These are phyloP conservation scores for Ajuga reptans DNA, from an alignment of 305 asterid species.

Conservation along the genomic window DNA sequence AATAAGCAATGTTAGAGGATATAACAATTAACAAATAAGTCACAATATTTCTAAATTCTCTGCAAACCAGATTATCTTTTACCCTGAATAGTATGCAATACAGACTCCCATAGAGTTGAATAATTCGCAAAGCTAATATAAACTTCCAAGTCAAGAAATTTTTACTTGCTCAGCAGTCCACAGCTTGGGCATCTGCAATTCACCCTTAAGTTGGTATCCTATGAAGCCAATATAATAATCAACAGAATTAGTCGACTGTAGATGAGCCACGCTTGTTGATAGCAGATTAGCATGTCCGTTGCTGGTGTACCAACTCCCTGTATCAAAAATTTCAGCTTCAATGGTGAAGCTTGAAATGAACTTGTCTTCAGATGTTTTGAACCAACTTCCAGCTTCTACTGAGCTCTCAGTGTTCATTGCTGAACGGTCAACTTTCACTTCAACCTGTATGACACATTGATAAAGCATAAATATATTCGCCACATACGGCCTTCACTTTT, in stretches of 20 bases:
- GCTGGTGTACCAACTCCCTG: conserved; percentile 42
- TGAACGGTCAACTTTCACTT: conserved; percentile 63
- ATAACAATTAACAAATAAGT: neutral
- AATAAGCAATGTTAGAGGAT: no score
- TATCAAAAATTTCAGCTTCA: conserved; percentile 79
- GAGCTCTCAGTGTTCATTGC: conserved; percentile 44
- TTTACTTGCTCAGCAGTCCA: conserved; percentile 93
- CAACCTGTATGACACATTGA: conserved; percentile 50
- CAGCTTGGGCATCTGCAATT: conserved; percentile 63
- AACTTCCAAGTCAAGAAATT: conserved; percentile 13
- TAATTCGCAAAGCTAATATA: neutral
- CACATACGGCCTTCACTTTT: conserved; percentile 1
- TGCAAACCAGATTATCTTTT: neutral
- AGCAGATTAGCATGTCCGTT: conserved; percentile 40
- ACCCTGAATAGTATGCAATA: conserved; percentile 1
- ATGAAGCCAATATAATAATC: conserved; percentile 60
- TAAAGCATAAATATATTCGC: conserved; percentile 10
- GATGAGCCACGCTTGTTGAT: conserved; percentile 47
- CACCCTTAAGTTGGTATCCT: conserved; percentile 67
- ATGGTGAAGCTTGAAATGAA: conserved; percentile 45
- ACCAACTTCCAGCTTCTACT: conserved; percentile 39
- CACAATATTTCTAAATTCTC: neutral
- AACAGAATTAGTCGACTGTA: conserved; percentile 44
- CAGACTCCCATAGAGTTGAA: neutral
- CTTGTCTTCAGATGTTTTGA: conserved; percentile 38